Conservation (phyloP, 1,284 basidiomycete genomes). For the Microbotryum lychnidis-dioicae region DNA sequence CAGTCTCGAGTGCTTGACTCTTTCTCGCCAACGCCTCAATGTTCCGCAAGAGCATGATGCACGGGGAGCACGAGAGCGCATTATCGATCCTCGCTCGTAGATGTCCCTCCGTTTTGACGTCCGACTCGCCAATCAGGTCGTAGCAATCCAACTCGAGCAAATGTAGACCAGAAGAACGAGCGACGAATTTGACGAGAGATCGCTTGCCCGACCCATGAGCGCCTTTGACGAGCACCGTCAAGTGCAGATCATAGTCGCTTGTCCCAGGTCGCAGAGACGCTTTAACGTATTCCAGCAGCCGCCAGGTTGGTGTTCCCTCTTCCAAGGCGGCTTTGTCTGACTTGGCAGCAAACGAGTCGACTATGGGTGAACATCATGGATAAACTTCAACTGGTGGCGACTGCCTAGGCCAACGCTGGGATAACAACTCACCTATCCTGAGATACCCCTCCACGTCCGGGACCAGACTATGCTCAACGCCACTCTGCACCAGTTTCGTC, state of each 20-base stretch:
- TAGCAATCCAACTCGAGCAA: slow-evolving; percentile 65
- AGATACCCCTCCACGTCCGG: slow-evolving; percentile 56
- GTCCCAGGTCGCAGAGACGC: slow-evolving; percentile 53
- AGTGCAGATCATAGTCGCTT: slow-evolving; percentile 53
- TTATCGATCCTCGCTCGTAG: slow-evolving; percentile 68
- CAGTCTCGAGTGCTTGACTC: slow-evolving; percentile 57
- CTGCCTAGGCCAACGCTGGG: neutral
- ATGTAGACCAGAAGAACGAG: slow-evolving; percentile 63
- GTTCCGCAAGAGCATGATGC: slow-evolving; percentile 71
- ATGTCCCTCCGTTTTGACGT: slow-evolving; percentile 66
- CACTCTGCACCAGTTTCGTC: slow-evolving; percentile 71
- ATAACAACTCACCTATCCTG: slow-evolving; percentile 37
- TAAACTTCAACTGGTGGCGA: neutral
- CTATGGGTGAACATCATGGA: neutral
- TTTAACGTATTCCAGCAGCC: slow-evolving; percentile 39
- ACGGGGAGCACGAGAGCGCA: slow-evolving; percentile 72
- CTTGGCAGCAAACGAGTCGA: neutral
- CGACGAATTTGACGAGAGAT: slow-evolving; percentile 49
- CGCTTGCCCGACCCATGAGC: slow-evolving; percentile 66
- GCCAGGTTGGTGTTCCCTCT: slow-evolving; percentile 10
- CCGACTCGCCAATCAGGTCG: slow-evolving; percentile 70
- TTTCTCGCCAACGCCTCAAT: slow-evolving; percentile 73
- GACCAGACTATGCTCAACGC: slow-evolving; percentile 60
- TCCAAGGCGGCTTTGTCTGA: neutral
- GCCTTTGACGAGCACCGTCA: slow-evolving; percentile 66